Evolutionary conservation across 2,329 filamentous ascomycete genomes (phyloP).

Genomic region (Fusarium tuaranense): DNA sequence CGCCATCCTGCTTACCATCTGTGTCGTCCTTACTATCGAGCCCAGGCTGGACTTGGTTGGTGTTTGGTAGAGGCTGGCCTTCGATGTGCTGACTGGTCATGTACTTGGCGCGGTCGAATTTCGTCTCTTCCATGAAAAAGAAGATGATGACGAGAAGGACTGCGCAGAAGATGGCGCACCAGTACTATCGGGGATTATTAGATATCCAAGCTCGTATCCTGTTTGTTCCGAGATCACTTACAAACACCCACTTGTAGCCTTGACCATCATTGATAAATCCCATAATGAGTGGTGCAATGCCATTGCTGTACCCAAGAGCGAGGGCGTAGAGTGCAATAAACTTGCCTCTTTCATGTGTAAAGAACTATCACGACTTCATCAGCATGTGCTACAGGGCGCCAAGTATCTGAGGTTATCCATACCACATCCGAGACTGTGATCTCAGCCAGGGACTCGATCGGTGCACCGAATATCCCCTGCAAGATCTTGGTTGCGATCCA

Average conservation of each 20-base stretch:
- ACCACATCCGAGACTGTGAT: conserved; percentile 5
- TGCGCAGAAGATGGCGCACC: background rate
- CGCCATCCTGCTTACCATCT: background rate
- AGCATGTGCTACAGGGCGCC: accelerated
- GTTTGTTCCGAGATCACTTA: background rate
- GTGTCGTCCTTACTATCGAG: background rate
- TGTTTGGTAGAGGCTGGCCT: background rate
- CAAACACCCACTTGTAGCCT: conserved; percentile 1
- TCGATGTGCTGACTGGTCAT: background rate
- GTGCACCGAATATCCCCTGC: conserved; percentile 11
- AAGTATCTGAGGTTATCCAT: background rate
- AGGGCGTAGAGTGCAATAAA: background rate
- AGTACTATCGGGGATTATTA: background rate
- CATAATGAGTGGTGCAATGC: background rate
- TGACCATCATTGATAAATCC: background rate
- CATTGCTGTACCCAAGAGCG: background rate
- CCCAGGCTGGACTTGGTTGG: background rate
- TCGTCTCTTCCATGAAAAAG: background rate
- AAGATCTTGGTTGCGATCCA: conserved; percentile 14
- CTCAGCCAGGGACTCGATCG: conserved; percentile 4
- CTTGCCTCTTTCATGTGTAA: background rate
- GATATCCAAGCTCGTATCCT: background rate
- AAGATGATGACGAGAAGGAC: background rate
- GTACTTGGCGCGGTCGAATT: background rate
- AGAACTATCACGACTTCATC: background rate